A percentile compares a stretch with the other conserved stretches of the same genome.
These are phyloP conservation scores for Wickerhamiella hasegawae DNA, from an alignment of 805 yeast species.

Conservation along the genomic window DNA sequence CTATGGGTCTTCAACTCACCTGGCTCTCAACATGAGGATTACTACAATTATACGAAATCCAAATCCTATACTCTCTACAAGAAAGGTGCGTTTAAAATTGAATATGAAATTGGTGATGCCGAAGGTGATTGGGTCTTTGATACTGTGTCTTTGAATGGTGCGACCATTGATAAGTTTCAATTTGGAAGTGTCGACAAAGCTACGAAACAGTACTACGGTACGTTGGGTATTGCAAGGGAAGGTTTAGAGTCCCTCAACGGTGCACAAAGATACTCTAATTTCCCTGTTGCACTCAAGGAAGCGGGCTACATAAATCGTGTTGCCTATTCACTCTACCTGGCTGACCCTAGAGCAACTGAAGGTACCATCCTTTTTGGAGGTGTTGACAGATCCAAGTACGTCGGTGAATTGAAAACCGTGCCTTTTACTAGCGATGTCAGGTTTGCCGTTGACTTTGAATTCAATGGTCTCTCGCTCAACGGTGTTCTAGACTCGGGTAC, in stretches of 20 bases:
- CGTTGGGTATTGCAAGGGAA: not conserved
- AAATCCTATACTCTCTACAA: too few relatives aligned
- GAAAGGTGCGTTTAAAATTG: not conserved
- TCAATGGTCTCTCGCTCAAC: not conserved
- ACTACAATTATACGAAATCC: too few relatives aligned
- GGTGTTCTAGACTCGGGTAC: not conserved
- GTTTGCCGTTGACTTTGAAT: not conserved
- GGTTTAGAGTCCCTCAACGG: not conserved
- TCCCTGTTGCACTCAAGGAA: constrained; percentile 13
- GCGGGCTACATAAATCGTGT: constrained; percentile 23
- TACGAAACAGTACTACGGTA: too few relatives aligned
- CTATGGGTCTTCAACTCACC: too few relatives aligned
- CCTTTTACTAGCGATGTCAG: constrained; percentile 11
- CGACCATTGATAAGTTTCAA: not conserved
- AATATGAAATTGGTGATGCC: not conserved
- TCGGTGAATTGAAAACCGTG: constrained; percentile 26
- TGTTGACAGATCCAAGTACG: constrained; percentile 31
- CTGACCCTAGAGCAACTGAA: constrained; percentile 9
- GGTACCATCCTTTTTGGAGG: constrained; percentile 33
- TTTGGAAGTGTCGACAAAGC: too few relatives aligned
- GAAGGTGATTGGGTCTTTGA: not conserved
- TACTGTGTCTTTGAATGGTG: not conserved
- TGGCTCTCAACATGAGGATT: too few relatives aligned
- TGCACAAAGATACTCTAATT: not conserved
- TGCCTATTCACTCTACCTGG: constrained; percentile 26